phyloP scores from a whole-genome alignment of 768 basidiomycete genomes.

The Lentinula lateritia region DNA sequence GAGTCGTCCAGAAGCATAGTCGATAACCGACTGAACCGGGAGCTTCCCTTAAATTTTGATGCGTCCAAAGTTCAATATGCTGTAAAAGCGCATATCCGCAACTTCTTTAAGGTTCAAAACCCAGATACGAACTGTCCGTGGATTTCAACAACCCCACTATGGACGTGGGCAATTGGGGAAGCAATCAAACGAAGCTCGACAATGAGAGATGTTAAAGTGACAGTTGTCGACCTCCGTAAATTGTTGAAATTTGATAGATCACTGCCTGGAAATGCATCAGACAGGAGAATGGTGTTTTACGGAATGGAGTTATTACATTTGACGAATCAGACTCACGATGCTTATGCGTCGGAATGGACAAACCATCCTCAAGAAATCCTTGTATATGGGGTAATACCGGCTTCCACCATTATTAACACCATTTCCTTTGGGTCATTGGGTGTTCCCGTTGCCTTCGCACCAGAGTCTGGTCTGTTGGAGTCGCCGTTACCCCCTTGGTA shows the following conservation, averaged over 20 bases:
- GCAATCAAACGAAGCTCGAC: background rate
- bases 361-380: background rate
- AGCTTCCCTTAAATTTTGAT: background rate
- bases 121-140: background rate
- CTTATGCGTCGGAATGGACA: background rate
- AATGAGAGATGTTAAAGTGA: background rate
- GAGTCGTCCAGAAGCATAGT: background rate
- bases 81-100: background rate
- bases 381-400: background rate
- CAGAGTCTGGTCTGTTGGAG: too few species aligned
- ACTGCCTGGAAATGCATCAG: background rate
- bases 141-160: background rate
- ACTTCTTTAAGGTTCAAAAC: background rate
- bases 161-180: background rate
- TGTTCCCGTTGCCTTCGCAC: background rate
- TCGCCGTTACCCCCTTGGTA: background rate
- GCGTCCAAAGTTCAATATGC: background rate
- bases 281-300: background rate
- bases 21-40: background rate
- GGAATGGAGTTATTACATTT: conserved; percentile 2
- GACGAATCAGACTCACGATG: background rate
- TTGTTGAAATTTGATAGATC: background rate
- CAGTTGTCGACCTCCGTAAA: background rate
- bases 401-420: background rate
- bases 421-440: background rate